phyloP scores from a whole-genome alignment of 2,329 filamentous ascomycete genomes.

The Arachnomyces sp. region DNA sequence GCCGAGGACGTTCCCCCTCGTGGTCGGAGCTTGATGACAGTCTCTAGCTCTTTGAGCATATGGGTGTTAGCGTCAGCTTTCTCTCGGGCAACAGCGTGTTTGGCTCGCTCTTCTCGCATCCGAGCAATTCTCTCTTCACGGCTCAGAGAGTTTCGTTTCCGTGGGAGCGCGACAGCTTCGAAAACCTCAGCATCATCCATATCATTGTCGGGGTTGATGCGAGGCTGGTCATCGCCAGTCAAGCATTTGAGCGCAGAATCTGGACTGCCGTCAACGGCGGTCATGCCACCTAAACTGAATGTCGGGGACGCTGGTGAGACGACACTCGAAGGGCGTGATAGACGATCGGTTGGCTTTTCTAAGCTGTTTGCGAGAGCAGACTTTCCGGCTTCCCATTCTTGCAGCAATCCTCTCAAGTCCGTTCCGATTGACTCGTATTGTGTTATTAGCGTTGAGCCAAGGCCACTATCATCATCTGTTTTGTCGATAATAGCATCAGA shows the following conservation, averaged over 20 bases:
- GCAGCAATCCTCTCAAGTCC: constrained; percentile 70
- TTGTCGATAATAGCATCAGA: constrained; percentile 71
- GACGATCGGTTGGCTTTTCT: constrained; percentile 64
- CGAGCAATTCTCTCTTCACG: constrained; percentile 80
- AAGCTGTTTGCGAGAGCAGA: constrained; percentile 73
- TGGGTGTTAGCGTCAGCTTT: constrained; percentile 72
- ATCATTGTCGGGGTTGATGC: constrained; percentile 22
- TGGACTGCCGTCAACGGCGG: constrained; percentile 48
- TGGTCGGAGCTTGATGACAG: constrained; percentile 62
- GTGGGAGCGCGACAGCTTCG: constrained; percentile 74
- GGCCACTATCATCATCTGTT: constrained; percentile 57
- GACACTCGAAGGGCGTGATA: constrained; percentile 43
- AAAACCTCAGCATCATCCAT: constrained; percentile 67
- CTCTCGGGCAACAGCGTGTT: constrained; percentile 62
- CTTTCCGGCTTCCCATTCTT: constrained; percentile 82
- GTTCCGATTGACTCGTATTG: constrained; percentile 93
- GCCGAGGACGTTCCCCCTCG: constrained; percentile 14
- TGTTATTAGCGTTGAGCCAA: constrained; percentile 68
- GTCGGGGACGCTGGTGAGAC: constrained; percentile 36
- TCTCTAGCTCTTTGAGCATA: constrained; percentile 89
- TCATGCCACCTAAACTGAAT: constrained; percentile 37
- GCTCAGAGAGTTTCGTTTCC: constrained; percentile 61
- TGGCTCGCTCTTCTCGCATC: constrained; percentile 77
- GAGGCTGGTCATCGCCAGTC: constrained; percentile 55
- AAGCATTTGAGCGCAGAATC: constrained; percentile 67